Percentiles rank a stretch among this genome's conserved stretches.
These are phyloP conservation scores for Pleurotus salmoneostramineus DNA, from an alignment of 768 basidiomycete species.

Conservation along the genomic window DNA sequence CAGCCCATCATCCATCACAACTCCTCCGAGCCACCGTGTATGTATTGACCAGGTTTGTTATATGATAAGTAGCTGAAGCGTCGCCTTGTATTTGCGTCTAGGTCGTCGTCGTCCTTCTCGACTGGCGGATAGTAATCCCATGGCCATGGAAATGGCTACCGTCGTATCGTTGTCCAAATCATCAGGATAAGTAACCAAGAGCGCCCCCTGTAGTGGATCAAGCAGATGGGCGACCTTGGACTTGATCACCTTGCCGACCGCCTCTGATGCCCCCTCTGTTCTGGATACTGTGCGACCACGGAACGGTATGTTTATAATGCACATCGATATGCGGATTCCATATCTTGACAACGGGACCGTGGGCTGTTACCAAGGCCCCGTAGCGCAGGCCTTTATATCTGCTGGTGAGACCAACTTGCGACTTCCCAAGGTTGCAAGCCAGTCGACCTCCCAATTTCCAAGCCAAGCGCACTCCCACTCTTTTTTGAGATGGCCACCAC, in stretches of 20 bases:
- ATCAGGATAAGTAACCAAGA: constrained; percentile 5
- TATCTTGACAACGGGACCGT: constrained; percentile 52
- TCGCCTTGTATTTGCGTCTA: too few relatives aligned
- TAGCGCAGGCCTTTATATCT: constrained; percentile 8
- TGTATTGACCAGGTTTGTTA: too few relatives aligned
- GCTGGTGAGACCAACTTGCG: neutral
- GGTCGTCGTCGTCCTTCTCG: neutral
- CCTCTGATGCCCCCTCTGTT: constrained; percentile 38
- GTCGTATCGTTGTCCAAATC: neutral
- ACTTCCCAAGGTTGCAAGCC: constrained; percentile 15
- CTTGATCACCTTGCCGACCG: constrained; percentile 62
- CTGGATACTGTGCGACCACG: constrained; percentile 33
- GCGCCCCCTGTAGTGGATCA: constrained; percentile 8
- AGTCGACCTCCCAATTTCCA: constrained; percentile 11
- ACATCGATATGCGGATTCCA: constrained; percentile 34
- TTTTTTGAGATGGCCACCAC: constrained; percentile 47
- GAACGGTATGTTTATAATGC: constrained; percentile 21
- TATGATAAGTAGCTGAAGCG: too few relatives aligned
- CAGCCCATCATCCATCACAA: neutral
- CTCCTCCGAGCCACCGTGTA: too few relatives aligned
- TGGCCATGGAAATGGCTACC: neutral
- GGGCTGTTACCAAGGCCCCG: constrained; percentile 50
- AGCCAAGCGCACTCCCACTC: constrained; percentile 11
- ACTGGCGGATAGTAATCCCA: constrained; percentile 2
- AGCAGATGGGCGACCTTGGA: constrained; percentile 5